Evolutionary conservation across 208 protist species (phyloP).

Genomic region (Trypanosoma caninum): DNA sequence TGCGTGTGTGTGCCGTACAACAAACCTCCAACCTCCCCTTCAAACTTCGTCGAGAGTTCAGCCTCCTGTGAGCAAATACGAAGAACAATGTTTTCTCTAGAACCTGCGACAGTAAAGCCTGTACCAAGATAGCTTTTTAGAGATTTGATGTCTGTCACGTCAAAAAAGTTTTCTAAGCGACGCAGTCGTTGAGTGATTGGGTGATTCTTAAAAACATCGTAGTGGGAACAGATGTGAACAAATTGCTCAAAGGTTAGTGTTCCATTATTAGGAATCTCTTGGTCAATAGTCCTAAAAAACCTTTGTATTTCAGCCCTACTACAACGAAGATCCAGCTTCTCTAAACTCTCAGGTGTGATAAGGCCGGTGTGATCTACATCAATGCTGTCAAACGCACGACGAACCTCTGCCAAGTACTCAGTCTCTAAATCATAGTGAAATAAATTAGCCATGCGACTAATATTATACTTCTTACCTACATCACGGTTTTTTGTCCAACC

Average conservation of each 20-base stretch:
- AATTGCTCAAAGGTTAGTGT: constrained; percentile 83
- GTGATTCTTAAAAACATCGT: constrained; percentile 83
- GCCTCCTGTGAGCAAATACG: constrained; percentile 55
- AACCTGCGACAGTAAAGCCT: constrained; percentile 80
- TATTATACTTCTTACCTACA: constrained; percentile 73
- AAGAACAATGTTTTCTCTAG: constrained; percentile 65
- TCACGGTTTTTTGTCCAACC: constrained; percentile 81
- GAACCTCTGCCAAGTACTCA: constrained; percentile 70
- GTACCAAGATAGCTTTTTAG: constrained; percentile 64
- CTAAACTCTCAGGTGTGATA: constrained; percentile 75
- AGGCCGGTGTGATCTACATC: constrained; percentile 76
- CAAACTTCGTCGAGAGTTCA: constrained; percentile 58
- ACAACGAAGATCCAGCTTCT: constrained; percentile 56
- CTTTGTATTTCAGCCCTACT: constrained; percentile 56
- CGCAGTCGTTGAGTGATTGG: constrained; percentile 71
- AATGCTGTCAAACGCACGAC: constrained; percentile 76
- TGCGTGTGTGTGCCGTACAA: constrained; percentile 64
- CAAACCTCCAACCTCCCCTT: constrained; percentile 50
- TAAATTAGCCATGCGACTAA: constrained; percentile 68
- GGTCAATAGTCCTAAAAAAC: constrained; percentile 65
- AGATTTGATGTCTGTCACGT: constrained; percentile 56
- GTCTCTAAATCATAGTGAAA: constrained; percentile 87
- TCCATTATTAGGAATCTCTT: constrained; percentile 30
- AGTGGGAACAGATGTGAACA: constrained; percentile 61
- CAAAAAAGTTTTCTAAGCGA: constrained; percentile 73